These are phyloP conservation scores for Phaeosphaeriaceae sp. DNA, from an alignment of 2,329 filamentous ascomycete genomes.

Conservation along the genomic window DNA sequence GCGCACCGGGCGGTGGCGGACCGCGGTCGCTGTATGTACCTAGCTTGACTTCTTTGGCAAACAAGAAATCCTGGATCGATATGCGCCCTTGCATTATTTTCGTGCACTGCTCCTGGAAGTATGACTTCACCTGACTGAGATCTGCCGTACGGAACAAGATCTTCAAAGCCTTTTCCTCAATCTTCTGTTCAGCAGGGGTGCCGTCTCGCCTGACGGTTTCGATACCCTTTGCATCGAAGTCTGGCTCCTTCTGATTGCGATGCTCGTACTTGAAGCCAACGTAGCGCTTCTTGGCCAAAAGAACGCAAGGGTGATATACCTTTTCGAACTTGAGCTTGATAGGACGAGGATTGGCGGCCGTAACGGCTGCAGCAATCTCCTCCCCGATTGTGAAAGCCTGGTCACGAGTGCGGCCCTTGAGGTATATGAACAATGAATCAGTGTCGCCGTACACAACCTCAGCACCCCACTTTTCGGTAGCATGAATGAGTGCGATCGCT, in stretches of 20 bases:
- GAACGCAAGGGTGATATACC: constrained; percentile 92
- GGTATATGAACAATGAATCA: constrained; percentile 89
- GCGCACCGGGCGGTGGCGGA: constrained; percentile 81
- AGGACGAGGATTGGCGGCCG: constrained; percentile 86
- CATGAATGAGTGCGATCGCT: constrained; percentile 91
- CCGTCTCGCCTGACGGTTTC: constrained; percentile 96
- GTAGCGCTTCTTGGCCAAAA: constrained; percentile 96
- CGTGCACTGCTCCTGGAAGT: constrained; percentile 87
- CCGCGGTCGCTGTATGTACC: constrained; percentile 86
- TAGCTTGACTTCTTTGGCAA: constrained; percentile 88
- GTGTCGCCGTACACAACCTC: constrained; percentile 99
- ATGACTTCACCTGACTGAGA: constrained; percentile 84
- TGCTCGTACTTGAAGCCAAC: constrained; percentile 97
- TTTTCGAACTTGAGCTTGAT: constrained; percentile 99
- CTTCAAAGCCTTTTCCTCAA: constrained; percentile 89
- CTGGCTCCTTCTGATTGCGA: constrained; percentile 74
- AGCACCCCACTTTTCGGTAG: constrained; percentile 83
- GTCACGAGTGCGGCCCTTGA: constrained; percentile 84
- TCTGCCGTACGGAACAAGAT: constrained; percentile 90
- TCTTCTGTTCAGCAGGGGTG: constrained; percentile 93
- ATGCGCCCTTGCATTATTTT: constrained; percentile 92
- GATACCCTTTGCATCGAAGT: constrained; percentile 98
- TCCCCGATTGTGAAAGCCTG: constrained; percentile 92
- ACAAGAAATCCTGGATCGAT: constrained; percentile 94
- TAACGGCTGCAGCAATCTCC: constrained; percentile 88